phyloP scores from a whole-genome alignment of 1,139 yeast genomes.

The Pichia sp. region DNA sequence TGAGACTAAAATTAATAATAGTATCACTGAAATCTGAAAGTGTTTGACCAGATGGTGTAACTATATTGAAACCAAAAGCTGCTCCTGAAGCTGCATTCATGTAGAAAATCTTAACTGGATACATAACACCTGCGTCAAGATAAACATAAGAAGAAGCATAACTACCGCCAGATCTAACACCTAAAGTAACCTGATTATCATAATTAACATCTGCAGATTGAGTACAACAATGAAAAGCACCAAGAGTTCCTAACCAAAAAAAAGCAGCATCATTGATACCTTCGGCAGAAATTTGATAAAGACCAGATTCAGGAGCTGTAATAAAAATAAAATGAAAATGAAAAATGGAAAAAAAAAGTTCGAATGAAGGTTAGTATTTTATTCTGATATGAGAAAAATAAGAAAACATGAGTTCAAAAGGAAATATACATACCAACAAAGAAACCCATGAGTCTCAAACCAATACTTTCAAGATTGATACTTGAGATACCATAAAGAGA shows the following conservation, averaged over 20 bases:
- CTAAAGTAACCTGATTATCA: background rate
- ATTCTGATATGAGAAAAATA: background rate
- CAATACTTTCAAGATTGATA: conserved; percentile 6
- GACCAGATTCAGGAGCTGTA: conserved; percentile 22
- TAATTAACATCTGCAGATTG: background rate
- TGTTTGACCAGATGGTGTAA: background rate
- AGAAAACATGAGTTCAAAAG: background rate
- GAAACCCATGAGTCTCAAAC: conserved; percentile 11
- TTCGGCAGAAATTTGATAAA: conserved; percentile 8
- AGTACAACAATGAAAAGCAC: conserved; percentile 28
- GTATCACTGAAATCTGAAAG: conserved; percentile 1
- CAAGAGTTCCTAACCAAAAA: conserved; percentile 22
- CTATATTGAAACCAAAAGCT: background rate
- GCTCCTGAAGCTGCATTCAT: conserved; percentile 1
- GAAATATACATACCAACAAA: conserved; percentile 4
- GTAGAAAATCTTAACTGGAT: conserved; percentile 2
- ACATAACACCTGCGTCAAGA: conserved; percentile 3
- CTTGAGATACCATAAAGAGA: conserved; percentile 3
- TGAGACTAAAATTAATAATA: conserved; percentile 1
- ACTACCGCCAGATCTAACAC: background rate
- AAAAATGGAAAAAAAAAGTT: background rate
- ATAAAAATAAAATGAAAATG: background rate
- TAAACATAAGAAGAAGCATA: conserved; percentile 1
- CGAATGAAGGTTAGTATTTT: background rate
- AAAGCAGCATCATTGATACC: conserved; percentile 25